Evolutionary conservation across 257 asterid species (phyloP).

Genomic region (Fraxinus pennsylvanica): DNA sequence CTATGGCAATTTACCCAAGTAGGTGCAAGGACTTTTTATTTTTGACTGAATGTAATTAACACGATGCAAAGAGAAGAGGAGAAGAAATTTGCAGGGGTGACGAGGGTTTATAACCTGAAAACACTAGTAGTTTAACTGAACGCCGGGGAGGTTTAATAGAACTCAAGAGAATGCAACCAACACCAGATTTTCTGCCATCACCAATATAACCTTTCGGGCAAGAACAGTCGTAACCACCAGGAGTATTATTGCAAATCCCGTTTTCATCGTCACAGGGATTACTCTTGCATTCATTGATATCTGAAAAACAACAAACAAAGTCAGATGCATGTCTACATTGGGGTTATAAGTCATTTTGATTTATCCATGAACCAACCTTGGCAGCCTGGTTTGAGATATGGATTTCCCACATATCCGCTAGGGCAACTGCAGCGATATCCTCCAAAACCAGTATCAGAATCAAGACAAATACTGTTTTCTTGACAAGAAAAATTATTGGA

Average conservation of each 20-base stretch:
- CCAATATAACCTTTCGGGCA: constrained; percentile 29
- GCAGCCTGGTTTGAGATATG: constrained; percentile 45
- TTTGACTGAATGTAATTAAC: no score
- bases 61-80: background rate
- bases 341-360: background rate
- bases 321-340: background rate
- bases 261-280: constrained; percentile 24
- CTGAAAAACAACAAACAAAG: constrained; percentile 9
- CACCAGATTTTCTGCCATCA: constrained; percentile 29
- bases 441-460: constrained; percentile 29
- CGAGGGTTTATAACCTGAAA: constrained; percentile 9
- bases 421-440: constrained; percentile 43
- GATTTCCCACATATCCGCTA: constrained; percentile 38
- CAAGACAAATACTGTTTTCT: constrained; percentile 31
- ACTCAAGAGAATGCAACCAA: constrained; percentile 27
- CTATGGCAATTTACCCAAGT: no score
- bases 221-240: constrained; percentile 29
- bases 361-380: constrained; percentile 27
- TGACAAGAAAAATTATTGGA: background rate
- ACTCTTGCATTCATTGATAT: constrained; percentile 32
- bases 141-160: background rate
- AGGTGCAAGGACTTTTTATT: no score
- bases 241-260: constrained; percentile 30
- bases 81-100: background rate
- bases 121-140: constrained; percentile 15